A percentile compares a stretch with the other conserved stretches of the same genome.
Evolutionary conservation across 345 rosid genomes (phyloP).

Genomic region (Laguncularia racemosa): DNA sequence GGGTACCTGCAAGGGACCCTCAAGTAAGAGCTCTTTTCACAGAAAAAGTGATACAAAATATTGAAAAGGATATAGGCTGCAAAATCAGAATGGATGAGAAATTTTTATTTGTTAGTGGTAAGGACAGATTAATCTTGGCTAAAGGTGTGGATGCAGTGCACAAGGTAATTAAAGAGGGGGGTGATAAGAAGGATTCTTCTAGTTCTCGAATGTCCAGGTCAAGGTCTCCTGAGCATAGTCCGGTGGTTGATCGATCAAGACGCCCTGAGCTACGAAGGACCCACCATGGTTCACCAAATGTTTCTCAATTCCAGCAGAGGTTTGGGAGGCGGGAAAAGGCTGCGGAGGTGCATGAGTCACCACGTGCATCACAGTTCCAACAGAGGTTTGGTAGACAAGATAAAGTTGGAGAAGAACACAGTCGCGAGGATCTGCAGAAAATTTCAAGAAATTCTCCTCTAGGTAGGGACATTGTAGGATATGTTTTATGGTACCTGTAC

Average conservation of each 20-base stretch:
- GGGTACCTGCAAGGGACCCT: conserved; percentile 85
- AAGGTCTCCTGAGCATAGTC: conserved; percentile 70
- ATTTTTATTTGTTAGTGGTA: conserved; percentile 90
- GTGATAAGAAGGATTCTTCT: conserved; percentile 59
- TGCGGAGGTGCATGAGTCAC: conserved; percentile 48
- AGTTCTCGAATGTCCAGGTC: conserved; percentile 66
- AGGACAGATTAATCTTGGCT: conserved; percentile 76
- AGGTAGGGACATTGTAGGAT: conserved; percentile 95
- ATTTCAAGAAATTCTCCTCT: conserved; percentile 83
- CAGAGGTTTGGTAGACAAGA: conserved; percentile 47
- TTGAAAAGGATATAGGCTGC: conserved; percentile 82
- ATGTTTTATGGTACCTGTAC: conserved; percentile 51
- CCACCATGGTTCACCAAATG: conserved; percentile 44
- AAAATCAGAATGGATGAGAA: conserved; percentile 90
- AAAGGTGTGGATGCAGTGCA: conserved; percentile 98
- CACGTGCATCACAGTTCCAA: conserved; percentile 42
- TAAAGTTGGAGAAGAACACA: conserved; percentile 46
- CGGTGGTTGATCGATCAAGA: conserved; percentile 55
- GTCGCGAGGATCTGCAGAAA: conserved; percentile 63
- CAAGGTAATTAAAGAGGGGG: conserved; percentile 65
- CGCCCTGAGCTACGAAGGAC: conserved; percentile 62
- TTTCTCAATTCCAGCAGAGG: conserved; percentile 58
- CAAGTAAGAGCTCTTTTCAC: conserved; percentile 68
- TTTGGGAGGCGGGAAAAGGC: conserved; percentile 66
- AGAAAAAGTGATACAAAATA: conserved; percentile 67